Conservation (phyloP, 2,329 filamentous ascomycete genomes). For the Westerdykella sp. region DNA sequence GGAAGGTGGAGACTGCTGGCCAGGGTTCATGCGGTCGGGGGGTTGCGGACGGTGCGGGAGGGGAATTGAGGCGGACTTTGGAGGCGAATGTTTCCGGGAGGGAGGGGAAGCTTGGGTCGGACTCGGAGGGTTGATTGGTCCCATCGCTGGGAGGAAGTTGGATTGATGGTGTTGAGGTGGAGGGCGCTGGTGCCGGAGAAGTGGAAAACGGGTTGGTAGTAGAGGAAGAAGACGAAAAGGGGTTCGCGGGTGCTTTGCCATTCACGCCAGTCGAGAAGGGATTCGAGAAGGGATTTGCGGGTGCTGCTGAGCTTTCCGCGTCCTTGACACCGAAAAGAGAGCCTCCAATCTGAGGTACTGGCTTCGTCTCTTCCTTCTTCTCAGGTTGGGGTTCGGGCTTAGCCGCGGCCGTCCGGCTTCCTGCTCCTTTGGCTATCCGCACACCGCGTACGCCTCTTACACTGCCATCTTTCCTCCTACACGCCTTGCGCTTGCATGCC, state of each 20-base stretch:
- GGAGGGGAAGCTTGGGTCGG: constrained; percentile 35
- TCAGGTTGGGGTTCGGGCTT: constrained; percentile 16
- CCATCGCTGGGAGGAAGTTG: constrained; percentile 25
- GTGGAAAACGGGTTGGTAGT: constrained; percentile 27
- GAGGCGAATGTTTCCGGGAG: constrained; percentile 73
- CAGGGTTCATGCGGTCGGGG: constrained; percentile 60
- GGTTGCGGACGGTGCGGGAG: constrained; percentile 22
- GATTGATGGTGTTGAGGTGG: constrained; percentile 21
- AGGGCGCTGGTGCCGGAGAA: constrained; percentile 52
- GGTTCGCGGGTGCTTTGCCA: constrained; percentile 44
- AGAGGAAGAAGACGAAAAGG: constrained; percentile 45
- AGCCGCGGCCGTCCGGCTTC: constrained; percentile 14
- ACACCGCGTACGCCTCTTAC: constrained; percentile 69
- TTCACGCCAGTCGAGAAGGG: constrained; percentile 51
- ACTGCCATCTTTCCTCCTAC: constrained; percentile 75
- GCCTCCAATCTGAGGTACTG: constrained; percentile 54
- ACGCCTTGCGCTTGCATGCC: constrained; percentile 69
- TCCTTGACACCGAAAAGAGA: constrained; percentile 63
- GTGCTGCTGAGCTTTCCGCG: constrained; percentile 9
- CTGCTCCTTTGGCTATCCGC: constrained; percentile 43
- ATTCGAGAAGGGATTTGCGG: constrained; percentile 41
- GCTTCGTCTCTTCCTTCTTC: constrained; percentile 27
- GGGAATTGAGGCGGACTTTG: constrained; percentile 53
- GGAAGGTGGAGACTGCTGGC: constrained; percentile 62
- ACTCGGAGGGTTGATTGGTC: constrained; percentile 12